phyloP scores from a whole-genome alignment of 2,329 filamentous ascomycete species.

The Trichoderma guizhouense region DNA sequence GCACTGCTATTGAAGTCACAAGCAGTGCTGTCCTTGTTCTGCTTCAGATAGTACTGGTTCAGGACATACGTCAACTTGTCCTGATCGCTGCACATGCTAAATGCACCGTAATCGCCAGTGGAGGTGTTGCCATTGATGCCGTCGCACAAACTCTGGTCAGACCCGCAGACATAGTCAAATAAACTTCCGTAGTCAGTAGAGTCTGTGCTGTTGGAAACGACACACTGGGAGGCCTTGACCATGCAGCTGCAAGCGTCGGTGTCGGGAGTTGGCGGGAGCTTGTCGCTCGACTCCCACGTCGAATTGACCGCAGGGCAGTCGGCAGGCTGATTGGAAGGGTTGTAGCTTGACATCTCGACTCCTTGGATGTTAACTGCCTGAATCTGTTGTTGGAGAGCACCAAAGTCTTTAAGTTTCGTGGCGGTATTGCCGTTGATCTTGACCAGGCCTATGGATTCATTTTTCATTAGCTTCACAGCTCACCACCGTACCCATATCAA shows the following conservation, averaged over 20 bases:
- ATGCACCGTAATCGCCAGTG: conserved; percentile 70
- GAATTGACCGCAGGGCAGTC: conserved; percentile 65
- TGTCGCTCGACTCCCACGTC: conserved; percentile 62
- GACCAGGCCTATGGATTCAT: conserved; percentile 56
- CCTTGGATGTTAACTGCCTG: conserved; percentile 60
- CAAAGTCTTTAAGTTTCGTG: conserved; percentile 70
- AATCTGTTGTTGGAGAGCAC: conserved; percentile 67
- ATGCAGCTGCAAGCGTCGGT: conserved; percentile 80
- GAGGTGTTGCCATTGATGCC: conserved; percentile 67
- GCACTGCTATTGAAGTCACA: conserved; percentile 65
- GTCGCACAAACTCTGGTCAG: conserved; percentile 52
- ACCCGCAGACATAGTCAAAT: conserved; percentile 72
- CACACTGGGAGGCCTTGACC: conserved; percentile 69
- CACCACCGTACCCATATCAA: not conserved
- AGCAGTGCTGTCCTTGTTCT: conserved; percentile 52
- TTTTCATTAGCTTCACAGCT: conserved; percentile 14
- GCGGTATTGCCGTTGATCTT: conserved; percentile 55
- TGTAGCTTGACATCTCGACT: conserved; percentile 66
- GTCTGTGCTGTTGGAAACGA: conserved; percentile 56
- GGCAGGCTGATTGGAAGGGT: conserved; percentile 64
- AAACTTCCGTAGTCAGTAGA: conserved; percentile 60
- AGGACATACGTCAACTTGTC: conserved; percentile 73
- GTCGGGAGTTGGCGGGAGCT: conserved; percentile 81
- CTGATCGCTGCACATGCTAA: conserved; percentile 69
- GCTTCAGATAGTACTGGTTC: conserved; percentile 65